Conservation (phyloP, 495 filamentous ascomycete genomes). For the Penicillium chermesinum region DNA sequence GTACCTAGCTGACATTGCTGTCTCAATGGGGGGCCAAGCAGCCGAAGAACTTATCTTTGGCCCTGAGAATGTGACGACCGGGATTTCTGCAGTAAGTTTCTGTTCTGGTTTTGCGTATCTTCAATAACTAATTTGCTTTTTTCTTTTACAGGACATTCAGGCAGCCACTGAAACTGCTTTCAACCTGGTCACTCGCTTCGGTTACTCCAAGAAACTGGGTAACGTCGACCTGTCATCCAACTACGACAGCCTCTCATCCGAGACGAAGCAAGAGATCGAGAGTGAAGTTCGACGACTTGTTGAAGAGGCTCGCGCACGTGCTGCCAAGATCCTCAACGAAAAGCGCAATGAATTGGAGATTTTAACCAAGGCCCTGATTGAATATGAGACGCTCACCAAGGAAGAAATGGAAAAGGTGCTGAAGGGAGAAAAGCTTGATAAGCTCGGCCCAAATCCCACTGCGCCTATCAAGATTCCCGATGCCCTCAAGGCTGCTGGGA, state of each 20-base stretch:
- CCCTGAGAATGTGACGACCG: slow-evolving; percentile 77
- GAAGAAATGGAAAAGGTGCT: slow-evolving; percentile 88
- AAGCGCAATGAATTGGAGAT: slow-evolving; percentile 79
- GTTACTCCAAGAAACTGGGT: slow-evolving; percentile 84
- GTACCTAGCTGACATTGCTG: slow-evolving; percentile 70
- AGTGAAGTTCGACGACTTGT: slow-evolving; percentile 77
- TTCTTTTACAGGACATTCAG: slow-evolving; percentile 64
- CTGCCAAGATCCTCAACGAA: slow-evolving; percentile 60
- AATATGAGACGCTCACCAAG: slow-evolving; percentile 87
- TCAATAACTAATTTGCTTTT: slow-evolving; percentile 5
- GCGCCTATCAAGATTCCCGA: slow-evolving; percentile 55
- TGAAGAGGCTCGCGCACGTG: slow-evolving; percentile 74
- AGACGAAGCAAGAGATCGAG: slow-evolving; percentile 82
- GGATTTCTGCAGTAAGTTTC: slow-evolving; percentile 63
- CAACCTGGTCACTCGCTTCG: slow-evolving; percentile 75
- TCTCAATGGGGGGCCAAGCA: slow-evolving; percentile 84
- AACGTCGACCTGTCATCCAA: slow-evolving; percentile 79
- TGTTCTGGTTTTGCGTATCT: neutral
- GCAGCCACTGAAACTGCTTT: slow-evolving; percentile 74
- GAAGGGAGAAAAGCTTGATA: slow-evolving; percentile 75
- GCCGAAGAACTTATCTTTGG: slow-evolving; percentile 94
- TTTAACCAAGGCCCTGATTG: slow-evolving; percentile 79
- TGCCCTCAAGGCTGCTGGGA: slow-evolving; percentile 25
- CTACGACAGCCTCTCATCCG: slow-evolving; percentile 74
- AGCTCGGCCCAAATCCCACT: slow-evolving; percentile 37